These are phyloP conservation scores for Russula olivacea DNA, from an alignment of 768 basidiomycete species.

Conservation along the genomic window DNA sequence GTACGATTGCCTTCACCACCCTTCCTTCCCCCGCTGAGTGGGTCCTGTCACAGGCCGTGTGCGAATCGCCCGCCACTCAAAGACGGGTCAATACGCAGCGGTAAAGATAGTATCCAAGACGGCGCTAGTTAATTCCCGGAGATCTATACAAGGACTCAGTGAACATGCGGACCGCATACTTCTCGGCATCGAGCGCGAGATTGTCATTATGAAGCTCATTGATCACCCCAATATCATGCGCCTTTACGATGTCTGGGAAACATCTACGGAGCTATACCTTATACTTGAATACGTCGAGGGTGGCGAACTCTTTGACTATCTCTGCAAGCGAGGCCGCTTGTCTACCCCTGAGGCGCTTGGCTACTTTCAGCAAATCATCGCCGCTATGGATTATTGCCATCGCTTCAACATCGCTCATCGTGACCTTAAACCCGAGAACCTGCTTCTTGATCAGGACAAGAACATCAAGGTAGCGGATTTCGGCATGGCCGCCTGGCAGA, in stretches of 20 bases:
- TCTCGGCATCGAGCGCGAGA: conserved; percentile 85
- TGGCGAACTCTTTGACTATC: conserved; percentile 91
- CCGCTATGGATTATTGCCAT: conserved; percentile 88
- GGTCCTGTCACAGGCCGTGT: conserved; percentile 62
- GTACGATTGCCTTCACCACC: conserved; percentile 31
- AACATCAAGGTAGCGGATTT: conserved; percentile 97
- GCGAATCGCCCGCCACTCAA: conserved; percentile 80
- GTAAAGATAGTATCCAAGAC: conserved; percentile 91
- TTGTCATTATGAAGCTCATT: conserved; percentile 95
- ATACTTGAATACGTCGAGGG: conserved; percentile 94
- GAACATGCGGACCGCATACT: conserved; percentile 73
- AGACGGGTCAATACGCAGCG: conserved; percentile 83
- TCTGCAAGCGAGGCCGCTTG: conserved; percentile 73
- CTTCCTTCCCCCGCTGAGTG: neutral
- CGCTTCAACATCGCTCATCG: conserved; percentile 92
- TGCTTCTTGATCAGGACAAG: conserved; percentile 73
- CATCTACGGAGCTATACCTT: conserved; percentile 79
- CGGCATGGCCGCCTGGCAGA: conserved; percentile 95
- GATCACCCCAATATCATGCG: conserved; percentile 93
- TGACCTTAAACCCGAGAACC: conserved; percentile 88
- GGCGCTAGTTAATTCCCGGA: conserved; percentile 54
- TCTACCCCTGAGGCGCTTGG: conserved; percentile 64
- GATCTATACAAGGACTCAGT: conserved; percentile 61
- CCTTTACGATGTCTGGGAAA: conserved; percentile 97
- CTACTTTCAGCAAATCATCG: conserved; percentile 92